A percentile compares a stretch with the other conserved stretches of the same genome.
Conservation (phyloP, 805 yeast genomes). For the Yueomyces sinensis region DNA sequence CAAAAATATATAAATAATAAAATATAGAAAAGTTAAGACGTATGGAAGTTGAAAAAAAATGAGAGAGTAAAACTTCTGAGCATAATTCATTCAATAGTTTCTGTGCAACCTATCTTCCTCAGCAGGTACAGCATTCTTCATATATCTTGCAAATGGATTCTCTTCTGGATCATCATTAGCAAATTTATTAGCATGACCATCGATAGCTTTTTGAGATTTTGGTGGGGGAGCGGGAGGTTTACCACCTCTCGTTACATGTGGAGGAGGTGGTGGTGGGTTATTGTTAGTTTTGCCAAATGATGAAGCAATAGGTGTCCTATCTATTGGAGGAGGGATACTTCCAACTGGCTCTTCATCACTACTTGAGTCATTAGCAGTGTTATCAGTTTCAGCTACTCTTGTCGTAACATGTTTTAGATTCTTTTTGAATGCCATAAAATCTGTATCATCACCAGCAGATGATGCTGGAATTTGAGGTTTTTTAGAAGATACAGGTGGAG, state of each 20-base stretch:
- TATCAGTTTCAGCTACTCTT: not conserved
- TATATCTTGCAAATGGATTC: constrained; percentile 26
- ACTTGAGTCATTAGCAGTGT: not conserved
- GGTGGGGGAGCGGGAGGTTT: constrained; percentile 30
- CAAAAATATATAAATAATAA: no score
- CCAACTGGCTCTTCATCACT: not conserved
- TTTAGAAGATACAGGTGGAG: not conserved
- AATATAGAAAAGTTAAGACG: no score
- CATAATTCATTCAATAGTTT: no score
- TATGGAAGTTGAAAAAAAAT: no score
- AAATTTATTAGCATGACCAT: not conserved
- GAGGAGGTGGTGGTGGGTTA: not conserved
- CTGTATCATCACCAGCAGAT: not conserved
- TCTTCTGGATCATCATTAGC: constrained; percentile 5
- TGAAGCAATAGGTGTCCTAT: constrained; percentile 17
- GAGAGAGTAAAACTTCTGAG: no score
- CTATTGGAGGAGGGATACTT: not conserved
- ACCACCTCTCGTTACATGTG: not conserved
- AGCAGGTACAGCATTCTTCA: constrained; percentile 26
- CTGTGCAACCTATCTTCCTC: constrained; percentile 23
- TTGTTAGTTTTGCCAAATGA: no score
- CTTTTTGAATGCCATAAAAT: not conserved
- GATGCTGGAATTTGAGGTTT: not conserved
- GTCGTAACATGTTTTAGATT: not conserved
- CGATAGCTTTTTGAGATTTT: constrained; percentile 17